Evolutionary conservation across 805 yeast genomes (phyloP), one percentile per base, ranked within the genome.

Genomic region (Lachancea quebecensis): DNA sequence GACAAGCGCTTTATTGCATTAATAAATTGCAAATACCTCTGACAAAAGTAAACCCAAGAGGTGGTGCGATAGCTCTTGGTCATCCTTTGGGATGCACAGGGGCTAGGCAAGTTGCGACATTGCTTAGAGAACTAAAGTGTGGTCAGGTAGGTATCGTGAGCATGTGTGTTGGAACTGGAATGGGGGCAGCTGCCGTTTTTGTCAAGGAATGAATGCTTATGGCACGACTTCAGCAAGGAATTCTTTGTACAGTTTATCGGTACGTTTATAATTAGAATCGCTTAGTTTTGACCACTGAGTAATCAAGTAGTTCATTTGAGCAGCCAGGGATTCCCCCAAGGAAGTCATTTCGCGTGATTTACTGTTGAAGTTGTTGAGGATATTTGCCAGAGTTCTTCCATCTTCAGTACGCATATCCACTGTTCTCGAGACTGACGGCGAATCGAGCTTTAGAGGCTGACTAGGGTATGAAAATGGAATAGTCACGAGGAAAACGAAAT

Each of bases 91-190:
- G 95, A 34, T 82, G 87, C 52, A 85, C 95, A 16, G 95, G 95
- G 62, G 89, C 96, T 10, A 82, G 98, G 67, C 96, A 90, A 70
- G 75, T 87, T 42, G 90, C 97, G 37, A 91, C 98, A 4, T 67
- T 91, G 50, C 67, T 91, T 63, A 76, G 90, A 57, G 91, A 88
- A 70, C 75, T 90, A 58, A 69, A 82, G 65, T 64, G 77, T 25
- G 95, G 91, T 50, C 81, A 89, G 70, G 69, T 89, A 52, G 98
- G 98, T 53, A 82, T 91, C 43, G 85, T 95, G 10, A 84, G 95
- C 52, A 91, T 91, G 98, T 91, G 98, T 72, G 82, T 91, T 53
- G 98, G 98, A 59, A 88, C 97, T 31, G 98, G 98, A 57, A 91
- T 90, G 95, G 98, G 98, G 53, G 96, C 97, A 30, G 98, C 98